phyloP scores from a whole-genome alignment of 2,329 filamentous ascomycete species.

The Penicillium sp. region DNA sequence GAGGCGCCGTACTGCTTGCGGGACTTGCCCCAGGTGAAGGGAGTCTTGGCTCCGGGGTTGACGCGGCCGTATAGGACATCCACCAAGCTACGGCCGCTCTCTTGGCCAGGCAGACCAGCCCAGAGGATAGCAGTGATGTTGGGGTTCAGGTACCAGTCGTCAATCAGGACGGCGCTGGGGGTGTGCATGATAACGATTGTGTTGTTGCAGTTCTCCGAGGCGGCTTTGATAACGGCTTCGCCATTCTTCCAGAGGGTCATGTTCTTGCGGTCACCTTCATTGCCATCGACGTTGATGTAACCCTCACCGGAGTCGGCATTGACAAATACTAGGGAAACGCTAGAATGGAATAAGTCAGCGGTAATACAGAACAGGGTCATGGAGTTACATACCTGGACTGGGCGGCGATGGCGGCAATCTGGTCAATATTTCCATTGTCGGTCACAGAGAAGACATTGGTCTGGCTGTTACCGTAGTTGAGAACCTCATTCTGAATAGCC shows the following conservation, averaged over 20 bases:
- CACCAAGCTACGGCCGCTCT: constrained; percentile 72
- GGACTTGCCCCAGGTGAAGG: constrained; percentile 60
- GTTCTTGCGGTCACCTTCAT: constrained; percentile 87
- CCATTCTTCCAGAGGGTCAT: constrained; percentile 84
- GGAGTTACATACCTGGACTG: constrained; percentile 36
- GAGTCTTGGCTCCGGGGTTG: constrained; percentile 63
- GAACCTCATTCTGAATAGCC: constrained; percentile 65
- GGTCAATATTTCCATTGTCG: constrained; percentile 56
- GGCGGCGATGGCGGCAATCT: constrained; percentile 53
- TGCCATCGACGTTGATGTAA: constrained; percentile 78
- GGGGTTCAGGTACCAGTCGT: constrained; percentile 59
- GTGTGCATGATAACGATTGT: constrained; percentile 92
- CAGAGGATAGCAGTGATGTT: constrained; percentile 76
- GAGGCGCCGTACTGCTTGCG: constrained; percentile 57
- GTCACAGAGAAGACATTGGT: constrained; percentile 63
- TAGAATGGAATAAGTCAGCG: constrained; percentile 4
- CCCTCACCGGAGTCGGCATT: constrained; percentile 87
- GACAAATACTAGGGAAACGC: constrained; percentile 75
- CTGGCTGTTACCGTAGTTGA: constrained; percentile 54
- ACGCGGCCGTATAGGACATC: constrained; percentile 71
- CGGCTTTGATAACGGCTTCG: constrained; percentile 77
- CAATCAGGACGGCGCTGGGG: constrained; percentile 74
- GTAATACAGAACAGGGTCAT: not conserved
- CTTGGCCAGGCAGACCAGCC: constrained; percentile 72
- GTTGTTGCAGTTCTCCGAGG: constrained; percentile 76